A percentile compares a stretch with the other conserved stretches of the same genome.
Evolutionary conservation across 495 filamentous ascomycete species (phyloP).

Genomic region (Xylaria scruposa): DNA sequence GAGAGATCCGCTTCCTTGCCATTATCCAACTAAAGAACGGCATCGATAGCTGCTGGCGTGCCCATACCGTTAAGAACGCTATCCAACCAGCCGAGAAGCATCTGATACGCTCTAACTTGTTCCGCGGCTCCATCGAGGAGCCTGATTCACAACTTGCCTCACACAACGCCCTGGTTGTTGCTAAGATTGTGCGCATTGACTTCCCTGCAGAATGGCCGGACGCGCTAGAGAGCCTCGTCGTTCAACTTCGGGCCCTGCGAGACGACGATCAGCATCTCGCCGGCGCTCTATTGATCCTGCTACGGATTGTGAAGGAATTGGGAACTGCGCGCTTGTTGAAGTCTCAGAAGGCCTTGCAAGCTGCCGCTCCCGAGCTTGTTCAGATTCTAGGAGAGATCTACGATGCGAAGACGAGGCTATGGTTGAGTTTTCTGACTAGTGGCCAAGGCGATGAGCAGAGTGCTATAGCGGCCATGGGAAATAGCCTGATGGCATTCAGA

Average conservation of each 20-base stretch:
- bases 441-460: conserved; percentile 66
- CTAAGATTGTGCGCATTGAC: conserved; percentile 87
- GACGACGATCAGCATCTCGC: conserved; percentile 61
- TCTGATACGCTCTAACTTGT: conserved; percentile 71
- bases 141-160: conserved; percentile 73
- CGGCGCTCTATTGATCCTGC: conserved; percentile 75
- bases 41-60: conserved; percentile 92
- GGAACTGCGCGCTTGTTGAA: conserved; percentile 75
- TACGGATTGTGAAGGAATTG: conserved; percentile 89
- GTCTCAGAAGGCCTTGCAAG: conserved; percentile 74
- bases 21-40: conserved; percentile 96
- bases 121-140: conserved; percentile 77
- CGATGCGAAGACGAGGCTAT: conserved; percentile 70
- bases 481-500: conserved; percentile 79
- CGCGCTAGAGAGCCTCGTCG: conserved; percentile 63
- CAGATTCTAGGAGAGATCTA: conserved; percentile 80
- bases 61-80: conserved; percentile 66
- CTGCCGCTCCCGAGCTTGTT: conserved; percentile 79
- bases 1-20: conserved; percentile 82
- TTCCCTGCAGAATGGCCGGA: conserved; percentile 85
- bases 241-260: conserved; percentile 59
- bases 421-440: conserved; percentile 65
- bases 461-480: conserved; percentile 68
- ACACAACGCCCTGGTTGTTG: conserved; percentile 84
- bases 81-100: conserved; percentile 77